These are phyloP conservation scores for Calonectria fujianensis DNA, from an alignment of 2,329 filamentous ascomycete species.

Conservation along the genomic window DNA sequence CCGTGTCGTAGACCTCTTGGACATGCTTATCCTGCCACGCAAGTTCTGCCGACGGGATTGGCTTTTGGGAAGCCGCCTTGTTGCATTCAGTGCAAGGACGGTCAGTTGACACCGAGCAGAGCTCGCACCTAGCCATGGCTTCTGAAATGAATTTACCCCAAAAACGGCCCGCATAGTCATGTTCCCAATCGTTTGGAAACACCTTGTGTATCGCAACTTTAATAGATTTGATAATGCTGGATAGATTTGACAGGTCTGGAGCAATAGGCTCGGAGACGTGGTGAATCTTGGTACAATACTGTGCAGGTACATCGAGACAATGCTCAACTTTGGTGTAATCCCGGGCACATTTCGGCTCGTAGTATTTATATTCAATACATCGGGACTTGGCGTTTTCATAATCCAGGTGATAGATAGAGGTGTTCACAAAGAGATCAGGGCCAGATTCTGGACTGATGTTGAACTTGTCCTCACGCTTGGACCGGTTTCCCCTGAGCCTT, in stretches of 20 bases:
- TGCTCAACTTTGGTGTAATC: constrained; percentile 38
- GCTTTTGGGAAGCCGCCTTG: constrained; percentile 4
- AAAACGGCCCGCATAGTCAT: constrained; percentile 5
- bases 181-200: constrained; percentile 37
- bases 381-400: constrained; percentile 29
- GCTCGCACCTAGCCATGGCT: constrained; percentile 28
- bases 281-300: constrained; percentile 36
- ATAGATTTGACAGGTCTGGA: constrained; percentile 41
- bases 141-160: constrained; percentile 33
- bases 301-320: constrained; percentile 37
- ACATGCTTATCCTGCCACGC: constrained; percentile 29
- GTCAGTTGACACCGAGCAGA: constrained; percentile 18
- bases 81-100: constrained; percentile 32
- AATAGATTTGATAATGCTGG: constrained; percentile 33
- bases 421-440: background rate
- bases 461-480: constrained; percentile 8
- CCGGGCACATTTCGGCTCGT: background rate
- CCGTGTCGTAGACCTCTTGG: constrained; percentile 24
- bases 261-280: constrained; percentile 44
- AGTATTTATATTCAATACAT: constrained; percentile 37
- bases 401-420: constrained; percentile 34
- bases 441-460: background rate
- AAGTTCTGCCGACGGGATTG: constrained; percentile 5
- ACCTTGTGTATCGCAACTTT: constrained; percentile 7
- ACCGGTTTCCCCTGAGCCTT: constrained; percentile 20